A percentile compares a stretch with the other conserved stretches of the same genome.
Conservation (phyloP, 768 basidiomycete species). For the Tricholomella constricta region DNA sequence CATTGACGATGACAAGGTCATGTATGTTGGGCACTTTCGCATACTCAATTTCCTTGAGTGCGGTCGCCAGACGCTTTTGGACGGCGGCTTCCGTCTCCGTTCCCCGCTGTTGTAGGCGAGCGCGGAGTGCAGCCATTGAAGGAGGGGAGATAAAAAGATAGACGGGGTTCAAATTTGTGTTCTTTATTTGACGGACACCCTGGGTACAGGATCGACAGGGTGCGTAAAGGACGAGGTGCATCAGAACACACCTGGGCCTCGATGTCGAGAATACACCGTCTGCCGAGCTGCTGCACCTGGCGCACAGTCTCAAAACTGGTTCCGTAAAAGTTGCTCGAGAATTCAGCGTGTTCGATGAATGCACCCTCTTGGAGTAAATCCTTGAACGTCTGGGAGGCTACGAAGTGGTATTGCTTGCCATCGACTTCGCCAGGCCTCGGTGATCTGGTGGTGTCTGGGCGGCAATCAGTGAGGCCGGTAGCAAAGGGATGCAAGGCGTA, state of each 20-base stretch:
- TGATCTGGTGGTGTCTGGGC: slow-evolving; percentile 82
- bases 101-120: slow-evolving; percentile 75
- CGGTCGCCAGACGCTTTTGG: slow-evolving; percentile 73
- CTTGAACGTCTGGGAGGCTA: slow-evolving; percentile 68
- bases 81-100: slow-evolving; percentile 80
- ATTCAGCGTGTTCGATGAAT: slow-evolving; percentile 95
- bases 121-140: slow-evolving; percentile 64
- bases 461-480: slow-evolving; percentile 15
- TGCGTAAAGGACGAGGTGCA: background rate
- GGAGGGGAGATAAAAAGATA: slow-evolving; percentile 95
- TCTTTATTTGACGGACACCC: slow-evolving; percentile 93
- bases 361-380: slow-evolving; percentile 66
- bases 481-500: slow-evolving; percentile 30
- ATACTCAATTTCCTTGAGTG: slow-evolving; percentile 79
- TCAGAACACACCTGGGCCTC: slow-evolving; percentile 78
- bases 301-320: slow-evolving; percentile 80
- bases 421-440: slow-evolving; percentile 82
- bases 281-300: slow-evolving; percentile 65
- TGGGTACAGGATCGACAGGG: slow-evolving; percentile 34
- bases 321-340: slow-evolving; percentile 92
- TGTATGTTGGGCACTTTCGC: slow-evolving; percentile 76
- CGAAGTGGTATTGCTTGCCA: slow-evolving; percentile 89
- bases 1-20: slow-evolving; percentile 88
- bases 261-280: slow-evolving; percentile 92
- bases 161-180: slow-evolving; percentile 77